These are phyloP conservation scores for Cladosporium sp. DNA, from an alignment of 2,329 filamentous ascomycete species.

Conservation along the genomic window DNA sequence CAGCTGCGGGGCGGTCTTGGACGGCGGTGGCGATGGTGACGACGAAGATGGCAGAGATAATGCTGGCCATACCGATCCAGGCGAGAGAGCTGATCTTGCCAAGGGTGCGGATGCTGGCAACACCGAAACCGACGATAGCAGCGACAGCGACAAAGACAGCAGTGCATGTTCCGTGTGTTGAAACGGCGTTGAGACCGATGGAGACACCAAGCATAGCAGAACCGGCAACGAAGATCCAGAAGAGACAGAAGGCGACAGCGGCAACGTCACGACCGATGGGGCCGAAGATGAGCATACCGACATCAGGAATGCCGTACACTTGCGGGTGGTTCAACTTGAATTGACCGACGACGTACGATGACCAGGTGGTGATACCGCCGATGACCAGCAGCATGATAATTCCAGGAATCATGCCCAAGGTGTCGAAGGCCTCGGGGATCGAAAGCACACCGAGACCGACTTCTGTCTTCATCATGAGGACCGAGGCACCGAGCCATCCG, in stretches of 20 bases:
- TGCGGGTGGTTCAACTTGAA: slow-evolving; percentile 53
- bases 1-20: slow-evolving; percentile 54
- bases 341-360: slow-evolving; percentile 44
- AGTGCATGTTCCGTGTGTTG: slow-evolving; percentile 54
- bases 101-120: slow-evolving; percentile 8
- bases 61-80: slow-evolving; percentile 55
- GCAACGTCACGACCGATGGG: slow-evolving; percentile 47
- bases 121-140: not conserved
- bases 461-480: slow-evolving; percentile 45
- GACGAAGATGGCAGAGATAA: slow-evolving; percentile 48
- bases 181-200: slow-evolving; percentile 56
- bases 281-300: slow-evolving; percentile 53
- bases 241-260: slow-evolving; percentile 52
- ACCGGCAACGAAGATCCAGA: slow-evolving; percentile 53
- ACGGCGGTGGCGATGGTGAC: slow-evolving; percentile 51
- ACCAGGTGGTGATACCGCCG: slow-evolving; percentile 45
- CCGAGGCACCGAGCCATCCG: slow-evolving; percentile 41
- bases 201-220: slow-evolving; percentile 57
- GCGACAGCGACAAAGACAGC: slow-evolving; percentile 42
- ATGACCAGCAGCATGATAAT: slow-evolving; percentile 40
- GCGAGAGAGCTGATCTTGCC: slow-evolving; percentile 53
- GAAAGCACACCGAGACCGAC: slow-evolving; percentile 47
- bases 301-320: slow-evolving; percentile 54
- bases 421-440: slow-evolving; percentile 43
- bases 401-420: slow-evolving; percentile 47